Evolutionary conservation across 352 stramenopile species (phyloP), one percentile per base, ranked within the genome.

Genomic region (Globisporangium emineosum): DNA sequence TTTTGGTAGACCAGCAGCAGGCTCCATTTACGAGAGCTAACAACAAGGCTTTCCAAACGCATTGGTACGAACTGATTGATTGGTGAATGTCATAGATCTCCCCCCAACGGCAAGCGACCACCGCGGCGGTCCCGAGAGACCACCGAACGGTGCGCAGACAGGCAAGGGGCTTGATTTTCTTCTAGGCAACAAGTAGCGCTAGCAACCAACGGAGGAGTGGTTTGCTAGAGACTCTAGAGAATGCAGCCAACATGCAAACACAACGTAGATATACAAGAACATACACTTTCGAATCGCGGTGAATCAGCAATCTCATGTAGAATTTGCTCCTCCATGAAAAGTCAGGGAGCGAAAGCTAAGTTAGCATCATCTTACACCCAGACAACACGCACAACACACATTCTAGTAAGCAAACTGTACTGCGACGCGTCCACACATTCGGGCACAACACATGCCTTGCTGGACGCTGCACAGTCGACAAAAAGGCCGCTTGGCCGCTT

Each of bases 231-330:
- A 65, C 59, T 65, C 59, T 65, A 65, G 49, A 65, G 59, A 65
- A 65, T 65, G 59, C 59, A 54, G 59, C 59, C 59, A 43, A 45
- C 42, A 62, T 35, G 33, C 3, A 42, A 12, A 42, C 10, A 42
- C 33, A 42, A 17, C 15, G 5, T 42, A 15, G 10, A 42, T 17
- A 42, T 42, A 17, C 0, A 42, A 12, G 12, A 1, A 35, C 30
- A 57, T n/a, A 49, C 33, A 65, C n/a, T n/a, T n/a, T n/a, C n/a
- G 15, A 29, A 49, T 57, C n/a, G 21, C 1, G 47, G 60, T 70
- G 64, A 76, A 78, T 78, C 71, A 74, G 71, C 70, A 78, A 78
- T 78, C 71, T 78, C 71, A 78, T 78, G 71, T 78, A 78, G 71
- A 78, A 78, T 73, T 75, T 78, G 68, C 71, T 78, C 71, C 71